Base-by-base conservation (phyloP, 2,329 filamentous ascomycete genomes). In the Beauveria australis region DNA sequence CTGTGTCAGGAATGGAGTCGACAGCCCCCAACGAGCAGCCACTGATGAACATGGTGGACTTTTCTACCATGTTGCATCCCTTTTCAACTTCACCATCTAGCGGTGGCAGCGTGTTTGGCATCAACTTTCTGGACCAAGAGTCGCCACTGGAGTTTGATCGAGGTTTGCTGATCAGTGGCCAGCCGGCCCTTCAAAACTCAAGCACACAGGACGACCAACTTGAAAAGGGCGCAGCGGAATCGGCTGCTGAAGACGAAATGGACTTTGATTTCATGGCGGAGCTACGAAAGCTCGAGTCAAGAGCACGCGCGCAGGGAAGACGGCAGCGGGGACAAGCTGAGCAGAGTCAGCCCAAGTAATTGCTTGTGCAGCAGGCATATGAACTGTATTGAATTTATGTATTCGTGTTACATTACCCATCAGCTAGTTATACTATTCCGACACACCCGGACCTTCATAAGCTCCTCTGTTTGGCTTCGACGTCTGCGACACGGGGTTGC, bases 381-480 rank as follows among this genome's bases (percentile, higher is more conserved):
- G 14, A 9, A 9, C n/a, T 40, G 30, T 33, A 5, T 24, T 6
- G 7, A 18, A 40, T 3, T 3, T 2, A 28, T 47, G 40, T 46
- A 40, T 46, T 37, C 22, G 22, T 53, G 12, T 18, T 5, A 18
- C 10, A 47, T 14, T 43, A 18, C 12, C 24, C 24, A 3, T 12
- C 6, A 40, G 18, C n/a, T 56, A 14, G 9, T 37, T 37, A 6
- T 19, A 30, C 18, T 33, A 6, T 28, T 19, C 28, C 40, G 28
- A 57, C 33, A 63, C 22, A 33, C 62, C 64, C 30, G 26, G 51
- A 40, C 65, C 66, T 37, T 66, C 62, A 40, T 68, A 68, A 1
- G 64, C 66, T 8, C 66, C 66, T 19, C 62, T 62, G 18, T 67
- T 67, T 9, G 67, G 67, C 47, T 62, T 61, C 3, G 26, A 30